These are phyloP conservation scores for Apophysomyces variabilis DNA, from an alignment of 371 early-diverging fungal species.

Conservation along the genomic window DNA sequence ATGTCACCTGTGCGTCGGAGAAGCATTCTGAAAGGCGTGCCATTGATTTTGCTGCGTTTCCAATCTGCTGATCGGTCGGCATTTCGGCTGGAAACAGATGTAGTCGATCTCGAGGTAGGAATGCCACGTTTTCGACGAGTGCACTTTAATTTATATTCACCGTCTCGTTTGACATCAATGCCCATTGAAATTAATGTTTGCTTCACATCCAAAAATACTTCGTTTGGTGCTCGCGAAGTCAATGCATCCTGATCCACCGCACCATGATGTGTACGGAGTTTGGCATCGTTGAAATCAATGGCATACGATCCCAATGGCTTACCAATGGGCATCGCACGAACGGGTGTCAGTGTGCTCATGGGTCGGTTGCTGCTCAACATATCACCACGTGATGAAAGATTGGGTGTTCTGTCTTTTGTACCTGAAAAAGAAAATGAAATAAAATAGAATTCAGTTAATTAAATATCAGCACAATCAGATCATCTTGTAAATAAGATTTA, in stretches of 20 bases:
- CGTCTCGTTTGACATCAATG: constrained; percentile 72
- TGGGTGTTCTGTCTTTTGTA: constrained; percentile 7
- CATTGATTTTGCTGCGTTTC: constrained; percentile 6
- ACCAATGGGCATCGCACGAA: constrained; percentile 14
- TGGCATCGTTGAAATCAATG: constrained; percentile 44
- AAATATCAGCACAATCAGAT: too few species aligned
- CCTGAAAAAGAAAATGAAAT: constrained; percentile 11
- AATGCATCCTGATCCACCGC: constrained; percentile 80
- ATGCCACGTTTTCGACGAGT: constrained; percentile 58
- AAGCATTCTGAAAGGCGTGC: constrained; percentile 30
- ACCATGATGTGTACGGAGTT: constrained; percentile 78
- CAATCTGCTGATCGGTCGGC: not conserved
- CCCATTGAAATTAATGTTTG: constrained; percentile 70
- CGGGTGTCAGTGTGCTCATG: constrained; percentile 9
- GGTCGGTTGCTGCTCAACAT: constrained; percentile 4
- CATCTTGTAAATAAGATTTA: too few species aligned
- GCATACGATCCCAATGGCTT: constrained; percentile 25
- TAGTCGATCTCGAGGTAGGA: not conserved
- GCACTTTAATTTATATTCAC: constrained; percentile 77
- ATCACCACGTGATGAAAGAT: constrained; percentile 15
- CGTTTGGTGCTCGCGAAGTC: constrained; percentile 72
- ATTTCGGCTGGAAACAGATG: not conserved
- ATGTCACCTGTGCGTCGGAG: constrained; percentile 39
- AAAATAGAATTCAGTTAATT: not conserved
- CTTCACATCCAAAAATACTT: constrained; percentile 72